Conservation (phyloP, 2,329 filamentous ascomycete species). For the Whalleya microplaca region DNA sequence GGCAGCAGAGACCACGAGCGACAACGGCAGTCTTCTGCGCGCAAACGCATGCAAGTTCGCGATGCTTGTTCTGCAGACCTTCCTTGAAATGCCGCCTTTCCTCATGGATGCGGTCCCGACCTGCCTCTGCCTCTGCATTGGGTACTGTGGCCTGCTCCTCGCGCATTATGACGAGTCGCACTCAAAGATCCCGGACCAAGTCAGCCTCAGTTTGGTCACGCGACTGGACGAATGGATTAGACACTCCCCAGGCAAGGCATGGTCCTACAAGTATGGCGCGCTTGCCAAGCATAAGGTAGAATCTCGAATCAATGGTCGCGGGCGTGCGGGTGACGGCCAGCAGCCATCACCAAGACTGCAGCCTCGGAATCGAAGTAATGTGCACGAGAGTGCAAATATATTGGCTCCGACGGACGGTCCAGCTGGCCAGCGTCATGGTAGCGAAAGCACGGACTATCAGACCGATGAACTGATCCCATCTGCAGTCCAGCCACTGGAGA, state of each 20-base stretch:
- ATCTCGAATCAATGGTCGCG: slow-evolving; percentile 25
- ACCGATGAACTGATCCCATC: slow-evolving; percentile 13
- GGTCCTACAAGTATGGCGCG: slow-evolving; percentile 37
- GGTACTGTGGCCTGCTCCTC: slow-evolving; percentile 39
- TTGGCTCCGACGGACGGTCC: neutral
- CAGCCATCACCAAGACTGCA: slow-evolving; percentile 1
- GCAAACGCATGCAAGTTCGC: slow-evolving; percentile 35
- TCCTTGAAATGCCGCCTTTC: slow-evolving; percentile 38
- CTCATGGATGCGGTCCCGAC: slow-evolving; percentile 36
- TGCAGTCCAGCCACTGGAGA: slow-evolving; percentile 10
- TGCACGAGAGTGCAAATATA: neutral
- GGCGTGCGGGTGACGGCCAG: neutral
- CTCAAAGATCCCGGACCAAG: slow-evolving; percentile 34
- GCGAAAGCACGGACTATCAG: slow-evolving; percentile 1
- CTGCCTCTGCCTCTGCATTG: slow-evolving; percentile 37
- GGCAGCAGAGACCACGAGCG: slow-evolving; percentile 5
- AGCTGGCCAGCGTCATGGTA: neutral
- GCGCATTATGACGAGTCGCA: slow-evolving; percentile 38
- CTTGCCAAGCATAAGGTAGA: slow-evolving; percentile 36
- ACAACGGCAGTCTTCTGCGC: slow-evolving; percentile 26
- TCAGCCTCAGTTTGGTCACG: slow-evolving; percentile 34
- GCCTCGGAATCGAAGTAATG: slow-evolving; percentile 1
- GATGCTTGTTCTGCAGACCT: slow-evolving; percentile 35
- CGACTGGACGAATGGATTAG: slow-evolving; percentile 36
- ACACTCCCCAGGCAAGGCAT: slow-evolving; percentile 36